Conservation (phyloP, 345 rosid genomes). For the Cardamine chenopodiifolia region DNA sequence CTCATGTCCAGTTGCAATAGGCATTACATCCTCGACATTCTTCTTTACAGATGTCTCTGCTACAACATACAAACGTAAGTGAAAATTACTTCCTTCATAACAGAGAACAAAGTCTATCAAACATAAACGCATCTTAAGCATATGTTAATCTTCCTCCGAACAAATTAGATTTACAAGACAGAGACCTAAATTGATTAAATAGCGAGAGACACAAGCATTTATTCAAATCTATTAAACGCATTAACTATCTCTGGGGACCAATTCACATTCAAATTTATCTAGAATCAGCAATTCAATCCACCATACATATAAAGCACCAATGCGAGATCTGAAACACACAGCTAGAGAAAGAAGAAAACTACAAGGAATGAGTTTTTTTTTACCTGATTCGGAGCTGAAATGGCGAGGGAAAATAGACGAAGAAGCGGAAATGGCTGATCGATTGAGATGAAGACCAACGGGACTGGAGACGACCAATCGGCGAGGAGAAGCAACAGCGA, state of each 20-base stretch:
- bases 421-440: conserved; percentile 42
- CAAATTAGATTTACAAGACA: not conserved
- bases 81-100: not conserved
- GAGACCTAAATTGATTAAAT: not conserved
- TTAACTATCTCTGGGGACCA: not conserved
- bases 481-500: conserved; percentile 35
- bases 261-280: not conserved
- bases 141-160: conserved; percentile 1
- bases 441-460: conserved; percentile 26
- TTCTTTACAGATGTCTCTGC: conserved; percentile 58
- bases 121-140: not conserved
- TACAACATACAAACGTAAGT: conserved; percentile 31
- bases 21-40: conserved; percentile 65
- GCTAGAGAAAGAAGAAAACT: not conserved
- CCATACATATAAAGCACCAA: not conserved
- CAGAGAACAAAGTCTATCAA: not conserved
- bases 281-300: not conserved
- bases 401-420: conserved; percentile 34
- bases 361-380: not conserved
- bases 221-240: not conserved
- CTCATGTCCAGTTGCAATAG: conserved; percentile 80
- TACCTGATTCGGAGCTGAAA: conserved; percentile 60
- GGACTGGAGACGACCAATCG: conserved; percentile 42
- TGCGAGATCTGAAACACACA: conserved; percentile 9
- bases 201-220: conserved; percentile 10